A percentile compares a stretch with the other conserved stretches of the same genome.
Conservation (phyloP, 2,329 filamentous ascomycete genomes). For the Hypoxylon sp. region DNA sequence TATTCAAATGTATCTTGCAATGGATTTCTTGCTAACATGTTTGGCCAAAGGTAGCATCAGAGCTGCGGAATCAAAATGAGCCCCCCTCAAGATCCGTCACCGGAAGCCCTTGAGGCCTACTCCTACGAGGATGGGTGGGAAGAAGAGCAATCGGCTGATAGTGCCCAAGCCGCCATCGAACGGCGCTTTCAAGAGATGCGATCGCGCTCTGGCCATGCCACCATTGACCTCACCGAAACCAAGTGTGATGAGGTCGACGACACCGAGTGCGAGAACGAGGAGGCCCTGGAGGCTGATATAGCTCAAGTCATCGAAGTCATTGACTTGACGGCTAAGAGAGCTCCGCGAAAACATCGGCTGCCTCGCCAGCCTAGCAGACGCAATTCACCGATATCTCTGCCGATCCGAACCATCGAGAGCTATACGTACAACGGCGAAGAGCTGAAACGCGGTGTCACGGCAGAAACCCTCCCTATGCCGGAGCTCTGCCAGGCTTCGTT, state of each 20-base stretch:
- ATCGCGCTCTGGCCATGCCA: neutral
- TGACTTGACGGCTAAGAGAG: conserved; percentile 35
- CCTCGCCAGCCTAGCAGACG: conserved; percentile 8
- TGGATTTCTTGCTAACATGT: neutral
- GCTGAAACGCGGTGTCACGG: conserved; percentile 30
- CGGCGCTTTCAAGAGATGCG: conserved; percentile 26
- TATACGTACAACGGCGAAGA: conserved; percentile 25
- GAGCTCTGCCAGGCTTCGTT: conserved; percentile 37
- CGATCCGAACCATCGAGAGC: neutral
- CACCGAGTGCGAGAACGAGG: conserved; percentile 18
- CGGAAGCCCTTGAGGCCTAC: neutral
- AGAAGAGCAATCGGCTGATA: conserved; percentile 24
- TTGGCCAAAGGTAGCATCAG: neutral
- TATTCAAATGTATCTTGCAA: neutral
- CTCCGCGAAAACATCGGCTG: neutral
- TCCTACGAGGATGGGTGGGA: conserved; percentile 8
- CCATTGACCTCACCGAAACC: conserved; percentile 4
- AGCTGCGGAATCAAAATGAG: neutral
- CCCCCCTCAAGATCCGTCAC: neutral
- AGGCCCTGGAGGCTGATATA: conserved; percentile 20
- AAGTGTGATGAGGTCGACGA: conserved; percentile 8
- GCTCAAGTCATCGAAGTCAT: conserved; percentile 39
- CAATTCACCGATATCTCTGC: conserved; percentile 17
- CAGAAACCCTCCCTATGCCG: conserved; percentile 30
- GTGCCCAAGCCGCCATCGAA: conserved; percentile 28